Base-by-base conservation (phyloP, 2,329 filamentous ascomycete species). In the Phaeoacremonium minimum region DNA sequence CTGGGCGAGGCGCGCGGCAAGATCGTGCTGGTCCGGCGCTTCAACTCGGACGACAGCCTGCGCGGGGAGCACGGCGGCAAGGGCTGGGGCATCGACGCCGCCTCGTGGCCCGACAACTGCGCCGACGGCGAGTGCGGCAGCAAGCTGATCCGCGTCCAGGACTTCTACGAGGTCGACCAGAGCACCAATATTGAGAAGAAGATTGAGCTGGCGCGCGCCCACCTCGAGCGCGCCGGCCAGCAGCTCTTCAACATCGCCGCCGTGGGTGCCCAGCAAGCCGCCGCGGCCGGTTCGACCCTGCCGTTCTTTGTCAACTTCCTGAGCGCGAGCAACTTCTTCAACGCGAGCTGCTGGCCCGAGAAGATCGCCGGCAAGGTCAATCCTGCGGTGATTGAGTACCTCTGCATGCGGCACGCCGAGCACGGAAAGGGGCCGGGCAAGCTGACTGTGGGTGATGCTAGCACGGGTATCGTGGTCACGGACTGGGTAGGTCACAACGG, bases 251-350 rank as follows among this genome's bases (percentile, higher is more conserved):
- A 58, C 30, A 64, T 69, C 31, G 68, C 66, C 34, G 67, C 47
- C 9, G 46, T 46, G 16, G 44, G 58, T 4, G 45, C 44, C 15
- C 32, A 31, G 18, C 31, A 12, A 6, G 12, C 19, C 4, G 15
- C 12, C 2, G 13, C 18, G 8, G 37, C 40, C 4, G 44, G 47
- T 5, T 47, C 47, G 15, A 46, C 52, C 18, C 68, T 69, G 13
- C 87, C 88, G 1, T 74, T 96, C 48, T 95, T 85, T 51, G 67
- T 97, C 60, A 98, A 97, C 61, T 97, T 96, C 57, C 61, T 96
- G 44, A 88, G 76, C 48, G 93, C 84, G 1, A 91, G 85, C 59
- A 96, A 96, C 65, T 97, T 97, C 67, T 97, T 91, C 81, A 90
- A 87, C 46, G 71, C 83, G 2, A 80, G 78, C 37, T 95, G 89